A percentile compares a stretch with the other conserved stretches of the same genome.
These are phyloP conservation scores for Ceratobasidium sp. DNA, from an alignment of 1,284 basidiomycete genomes.

Conservation along the genomic window DNA sequence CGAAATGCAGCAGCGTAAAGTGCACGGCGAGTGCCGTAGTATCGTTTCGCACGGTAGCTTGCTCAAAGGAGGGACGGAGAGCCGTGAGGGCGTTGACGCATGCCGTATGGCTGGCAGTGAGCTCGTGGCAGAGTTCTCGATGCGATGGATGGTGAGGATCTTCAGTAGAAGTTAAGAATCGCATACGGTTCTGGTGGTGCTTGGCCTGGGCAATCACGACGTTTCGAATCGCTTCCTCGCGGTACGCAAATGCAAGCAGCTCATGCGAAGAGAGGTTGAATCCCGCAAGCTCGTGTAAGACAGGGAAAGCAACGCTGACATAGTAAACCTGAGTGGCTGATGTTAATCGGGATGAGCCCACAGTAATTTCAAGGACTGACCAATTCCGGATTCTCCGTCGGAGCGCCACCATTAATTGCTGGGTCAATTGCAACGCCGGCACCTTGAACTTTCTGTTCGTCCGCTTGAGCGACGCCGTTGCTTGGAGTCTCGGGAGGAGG, in stretches of 20 bases:
- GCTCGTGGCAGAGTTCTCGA: slow-evolving; percentile 29
- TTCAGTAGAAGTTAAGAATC: slow-evolving; percentile 40
- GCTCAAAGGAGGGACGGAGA: slow-evolving; percentile 27
- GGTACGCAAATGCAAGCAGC: slow-evolving; percentile 21
- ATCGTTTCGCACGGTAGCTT: neutral
- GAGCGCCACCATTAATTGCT: neutral
- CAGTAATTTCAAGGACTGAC: slow-evolving; percentile 5
- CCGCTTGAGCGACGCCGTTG: neutral
- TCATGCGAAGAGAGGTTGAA: slow-evolving; percentile 39
- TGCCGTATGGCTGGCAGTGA: slow-evolving; percentile 32
- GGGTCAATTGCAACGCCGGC: slow-evolving; percentile 4
- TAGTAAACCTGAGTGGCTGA: slow-evolving; percentile 26
- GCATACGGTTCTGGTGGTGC: slow-evolving; percentile 42
- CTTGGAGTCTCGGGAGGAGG: neutral
- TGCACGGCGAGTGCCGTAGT: slow-evolving; percentile 15
- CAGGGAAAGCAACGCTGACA: slow-evolving; percentile 28
- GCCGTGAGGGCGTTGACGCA: slow-evolving; percentile 50
- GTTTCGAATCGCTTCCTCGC: slow-evolving; percentile 26
- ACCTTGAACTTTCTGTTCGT: neutral
- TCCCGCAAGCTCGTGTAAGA: slow-evolving; percentile 33
- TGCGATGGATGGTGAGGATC: slow-evolving; percentile 36
- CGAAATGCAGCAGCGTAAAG: slow-evolving; percentile 37
- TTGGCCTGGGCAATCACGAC: slow-evolving; percentile 25
- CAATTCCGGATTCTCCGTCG: slow-evolving; percentile 33
- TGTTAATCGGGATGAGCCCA: neutral